Conservation (phyloP, 1,139 yeast species). For the Blastobotrys elegans region DNA sequence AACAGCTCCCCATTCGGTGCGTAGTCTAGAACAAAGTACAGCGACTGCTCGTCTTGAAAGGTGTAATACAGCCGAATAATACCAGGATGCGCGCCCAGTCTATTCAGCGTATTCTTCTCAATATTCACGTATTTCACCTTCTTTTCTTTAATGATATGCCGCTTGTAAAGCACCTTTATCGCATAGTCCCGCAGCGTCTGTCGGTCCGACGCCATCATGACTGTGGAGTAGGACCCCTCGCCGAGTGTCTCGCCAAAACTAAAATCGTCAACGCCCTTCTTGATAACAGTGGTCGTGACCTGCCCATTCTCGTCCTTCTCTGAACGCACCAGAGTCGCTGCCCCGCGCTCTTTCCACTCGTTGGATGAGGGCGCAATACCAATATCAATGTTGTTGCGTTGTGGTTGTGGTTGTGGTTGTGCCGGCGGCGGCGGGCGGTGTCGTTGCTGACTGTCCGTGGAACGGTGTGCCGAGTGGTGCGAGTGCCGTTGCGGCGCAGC, state of each 20-base stretch:
- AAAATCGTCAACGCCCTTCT: constrained; percentile 69
- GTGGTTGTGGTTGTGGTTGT: neutral
- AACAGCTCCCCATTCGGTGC: constrained; percentile 92
- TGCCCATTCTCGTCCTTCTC: constrained; percentile 45
- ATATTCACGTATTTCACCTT: constrained; percentile 95
- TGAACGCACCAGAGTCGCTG: constrained; percentile 47
- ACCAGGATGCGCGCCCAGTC: constrained; percentile 83
- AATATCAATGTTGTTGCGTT: neutral
- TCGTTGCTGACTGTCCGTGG: neutral
- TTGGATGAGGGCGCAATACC: constrained; percentile 19
- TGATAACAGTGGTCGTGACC: constrained; percentile 42
- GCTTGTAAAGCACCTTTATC: constrained; percentile 83
- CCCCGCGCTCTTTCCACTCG: constrained; percentile 43
- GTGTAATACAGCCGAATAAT: constrained; percentile 85
- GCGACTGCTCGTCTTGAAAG: constrained; percentile 82
- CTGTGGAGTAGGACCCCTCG: constrained; percentile 95
- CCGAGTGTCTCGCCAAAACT: constrained; percentile 84
- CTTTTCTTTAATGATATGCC: constrained; percentile 90
- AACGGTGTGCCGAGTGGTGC: neutral
- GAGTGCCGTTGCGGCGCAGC: neutral
- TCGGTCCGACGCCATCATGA: constrained; percentile 76
- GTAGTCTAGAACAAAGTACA: constrained; percentile 87
- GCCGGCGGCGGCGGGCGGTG: neutral
- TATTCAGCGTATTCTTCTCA: constrained; percentile 85
- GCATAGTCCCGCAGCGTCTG: constrained; percentile 76